Percentiles rank a stretch among this genome's conserved stretches.
Evolutionary conservation across 495 filamentous ascomycete species (phyloP).

Genomic region (Penicillium diatomitis): DNA sequence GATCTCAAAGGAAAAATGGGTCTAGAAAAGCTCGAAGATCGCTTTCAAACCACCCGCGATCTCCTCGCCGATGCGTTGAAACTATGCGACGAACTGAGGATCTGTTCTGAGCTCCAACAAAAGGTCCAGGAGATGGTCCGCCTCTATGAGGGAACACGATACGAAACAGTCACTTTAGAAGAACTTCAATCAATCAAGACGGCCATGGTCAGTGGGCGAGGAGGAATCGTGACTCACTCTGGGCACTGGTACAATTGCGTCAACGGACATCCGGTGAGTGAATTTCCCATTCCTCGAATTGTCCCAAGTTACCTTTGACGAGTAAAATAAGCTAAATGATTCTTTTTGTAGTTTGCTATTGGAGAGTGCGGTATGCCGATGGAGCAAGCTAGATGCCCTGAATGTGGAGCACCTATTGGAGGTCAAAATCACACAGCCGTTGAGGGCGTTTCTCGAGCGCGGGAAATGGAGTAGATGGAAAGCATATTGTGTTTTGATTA

Average conservation of each 20-base stretch:
- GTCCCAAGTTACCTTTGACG: conserved; percentile 1
- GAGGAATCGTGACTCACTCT: conserved; percentile 9
- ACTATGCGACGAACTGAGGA: conserved; percentile 4
- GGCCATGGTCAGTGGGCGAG: conserved; percentile 7
- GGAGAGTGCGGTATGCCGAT: conserved; percentile 13
- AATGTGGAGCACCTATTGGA: conserved; percentile 8
- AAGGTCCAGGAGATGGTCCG: conserved; percentile 3
- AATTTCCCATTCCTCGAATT: neutral
- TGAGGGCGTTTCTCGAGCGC: conserved; percentile 7
- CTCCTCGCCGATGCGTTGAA: conserved; percentile 1
- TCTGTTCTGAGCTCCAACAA: conserved; percentile 2
- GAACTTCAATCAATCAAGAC: conserved; percentile 9
- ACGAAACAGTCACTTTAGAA: conserved; percentile 6
- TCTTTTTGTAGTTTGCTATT: conserved; percentile 9
- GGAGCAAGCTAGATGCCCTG: conserved; percentile 8
- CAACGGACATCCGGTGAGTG: conserved; percentile 11
- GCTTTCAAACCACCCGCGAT: neutral
- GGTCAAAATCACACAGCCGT: conserved; percentile 4
- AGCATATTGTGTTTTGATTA: neutral
- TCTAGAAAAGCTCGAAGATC: neutral
- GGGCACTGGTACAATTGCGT: conserved; percentile 14
- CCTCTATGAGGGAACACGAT: conserved; percentile 6
- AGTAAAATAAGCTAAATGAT: neutral
- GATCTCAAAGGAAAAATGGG: neutral
- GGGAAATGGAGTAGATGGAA: conserved; percentile 44